Base-by-base conservation (phyloP, 345 rosid genomes). In the Conringia planisiliqua region DNA sequence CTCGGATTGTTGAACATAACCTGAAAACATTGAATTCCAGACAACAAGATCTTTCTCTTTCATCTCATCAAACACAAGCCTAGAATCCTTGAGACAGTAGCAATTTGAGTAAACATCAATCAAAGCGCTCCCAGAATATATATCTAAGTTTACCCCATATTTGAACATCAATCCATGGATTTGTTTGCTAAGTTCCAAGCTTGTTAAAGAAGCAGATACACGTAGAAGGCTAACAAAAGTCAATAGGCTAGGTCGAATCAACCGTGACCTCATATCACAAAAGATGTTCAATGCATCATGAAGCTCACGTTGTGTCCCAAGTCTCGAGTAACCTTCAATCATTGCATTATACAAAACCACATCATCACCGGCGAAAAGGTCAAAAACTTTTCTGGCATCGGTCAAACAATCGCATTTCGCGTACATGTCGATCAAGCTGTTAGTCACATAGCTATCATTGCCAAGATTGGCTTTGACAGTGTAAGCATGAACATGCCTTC, bases 221-320 rank as follows among this genome's bases (percentile, higher is more conserved):
- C 92, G 87, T 38, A 89, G 86, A 77, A 89, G 88, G 73, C 93
- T 89, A 67, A 92, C 85, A 74, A 88, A 89, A 42, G 96, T 89
- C 83, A 92, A 82, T 4, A 80, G 71, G 75, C 82, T 87, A 27
- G 96, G 96, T 33, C 66, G 77, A 57, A 88, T 36, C 56, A 70
- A 71, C 20, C 62, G 74, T 17, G 51, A 77, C 82, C 89, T 87
- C 93, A 89, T 88, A 52, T 79, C 72, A 65, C 42, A 70, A 77
- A 92, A 89, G 59, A 89, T 74, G 78, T 78, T 74, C 62, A 92
- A 38, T 22, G 84, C 86, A 66, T 92, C 90, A 16, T 42, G 63
- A 11, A 84, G 84, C 64, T 80, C 82, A 63, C 59, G 30, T 44
- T 76, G 35, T 17, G 80, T 76, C 66, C 80, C 90, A 30, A 76